Evolutionary conservation across 495 filamentous ascomycete species (phyloP).

Genomic region (Aspergillus carlsbadensis): DNA sequence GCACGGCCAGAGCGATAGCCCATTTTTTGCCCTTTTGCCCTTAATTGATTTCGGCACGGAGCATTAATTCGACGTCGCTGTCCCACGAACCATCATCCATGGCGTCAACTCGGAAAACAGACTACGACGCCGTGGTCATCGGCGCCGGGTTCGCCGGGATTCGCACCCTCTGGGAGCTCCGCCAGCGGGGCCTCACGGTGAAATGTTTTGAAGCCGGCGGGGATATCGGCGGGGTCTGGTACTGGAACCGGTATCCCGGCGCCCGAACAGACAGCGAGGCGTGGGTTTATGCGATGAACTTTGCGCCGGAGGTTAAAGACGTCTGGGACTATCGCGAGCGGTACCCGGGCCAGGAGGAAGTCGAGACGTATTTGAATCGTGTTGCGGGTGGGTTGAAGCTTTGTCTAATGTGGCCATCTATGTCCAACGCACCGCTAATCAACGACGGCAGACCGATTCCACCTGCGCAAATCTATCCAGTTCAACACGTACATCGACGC

Average conservation of each 20-base stretch:
- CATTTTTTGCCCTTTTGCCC: too few relatives aligned
- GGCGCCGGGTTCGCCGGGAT: constrained; percentile 31
- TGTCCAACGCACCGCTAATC: too few relatives aligned
- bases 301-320: constrained; percentile 48
- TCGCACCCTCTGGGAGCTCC: constrained; percentile 37
- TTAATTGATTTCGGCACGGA: too few relatives aligned
- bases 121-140: constrained; percentile 21
- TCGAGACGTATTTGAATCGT: constrained; percentile 55
- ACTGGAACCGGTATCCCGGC: constrained; percentile 54
- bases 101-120: too few relatives aligned
- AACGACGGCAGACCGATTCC: too few relatives aligned
- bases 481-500: constrained; percentile 39
- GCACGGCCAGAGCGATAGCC: too few relatives aligned
- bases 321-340: constrained; percentile 51
- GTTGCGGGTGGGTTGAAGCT: constrained; percentile 49
- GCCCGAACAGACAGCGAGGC: constrained; percentile 50
- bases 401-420: too few relatives aligned
- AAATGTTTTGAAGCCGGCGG: constrained; percentile 45
- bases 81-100: too few relatives aligned
- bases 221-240: constrained; percentile 51
- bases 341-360: constrained; percentile 50
- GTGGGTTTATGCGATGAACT: constrained; percentile 53
- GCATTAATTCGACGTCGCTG: too few relatives aligned
- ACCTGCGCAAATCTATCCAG: constrained; percentile 50
- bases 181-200: constrained; percentile 31